Evolutionary conservation across 257 asterid genomes (phyloP).

Genomic region (Asclepias syriaca): DNA sequence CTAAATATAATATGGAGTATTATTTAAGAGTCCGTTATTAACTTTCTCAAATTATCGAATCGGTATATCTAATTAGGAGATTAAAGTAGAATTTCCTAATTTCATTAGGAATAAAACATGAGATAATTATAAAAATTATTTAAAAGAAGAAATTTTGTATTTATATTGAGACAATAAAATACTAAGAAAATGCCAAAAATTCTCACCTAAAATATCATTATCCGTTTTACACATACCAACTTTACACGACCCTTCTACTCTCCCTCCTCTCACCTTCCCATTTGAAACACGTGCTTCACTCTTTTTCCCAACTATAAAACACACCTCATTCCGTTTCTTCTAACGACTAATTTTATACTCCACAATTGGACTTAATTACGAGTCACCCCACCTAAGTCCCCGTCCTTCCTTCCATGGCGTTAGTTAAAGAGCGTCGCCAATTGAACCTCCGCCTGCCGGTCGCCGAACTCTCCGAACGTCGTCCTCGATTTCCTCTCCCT

Average conservation of each 20-base stretch:
- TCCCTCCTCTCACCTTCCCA: constrained; percentile 25
- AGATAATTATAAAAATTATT: too few species aligned
- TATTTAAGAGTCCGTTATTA: too few species aligned
- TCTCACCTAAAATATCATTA: neutral
- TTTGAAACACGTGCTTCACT: constrained; percentile 40
- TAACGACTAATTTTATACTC: constrained; percentile 10
- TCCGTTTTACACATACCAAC: neutral
- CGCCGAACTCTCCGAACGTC: constrained; percentile 61
- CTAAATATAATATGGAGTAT: too few species aligned
- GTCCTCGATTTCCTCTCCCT: constrained; percentile 66
- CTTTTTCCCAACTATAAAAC: constrained; percentile 21
- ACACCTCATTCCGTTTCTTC: neutral
- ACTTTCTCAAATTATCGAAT: too few species aligned
- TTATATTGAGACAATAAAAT: too few species aligned
- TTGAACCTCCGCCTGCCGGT: constrained; percentile 74
- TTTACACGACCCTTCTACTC: constrained; percentile 10
- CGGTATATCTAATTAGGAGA: too few species aligned
- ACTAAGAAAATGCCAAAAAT: neutral
- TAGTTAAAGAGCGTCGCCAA: constrained; percentile 76
- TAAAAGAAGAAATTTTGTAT: too few species aligned
- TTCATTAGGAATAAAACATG: too few species aligned
- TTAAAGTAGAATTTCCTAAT: too few species aligned
- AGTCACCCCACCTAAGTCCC: too few species aligned
- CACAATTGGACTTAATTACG: neutral
- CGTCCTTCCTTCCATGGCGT: constrained; percentile 44